Base-by-base conservation (phyloP, 257 asterid species). In the Mitragyna speciosa region DNA sequence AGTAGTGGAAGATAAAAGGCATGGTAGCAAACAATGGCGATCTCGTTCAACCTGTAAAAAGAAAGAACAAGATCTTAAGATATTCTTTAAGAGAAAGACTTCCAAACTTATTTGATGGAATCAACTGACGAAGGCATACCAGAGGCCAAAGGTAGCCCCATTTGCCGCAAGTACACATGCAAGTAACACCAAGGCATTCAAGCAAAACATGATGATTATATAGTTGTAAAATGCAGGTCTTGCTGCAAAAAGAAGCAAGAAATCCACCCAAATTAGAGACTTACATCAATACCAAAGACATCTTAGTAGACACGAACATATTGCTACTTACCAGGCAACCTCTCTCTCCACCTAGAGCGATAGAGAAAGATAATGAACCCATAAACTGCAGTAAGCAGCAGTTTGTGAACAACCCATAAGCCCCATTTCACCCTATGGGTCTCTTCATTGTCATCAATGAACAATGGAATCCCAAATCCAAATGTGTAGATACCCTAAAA, bases 141-240 rank as follows among this genome's bases (percentile, higher is more conserved):
- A 84, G 82, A 84, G 22, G 48, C 89, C 89, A 79, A 86, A 77
- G 63, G 78, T 79, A 67, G 81, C 82, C 26, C 84, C 89, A 82
- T 84, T 76, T 77, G 84, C 84, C 1, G 89, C 82, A 63, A 86
- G 78, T 43, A 83, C 86, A 73, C 87, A 86, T 49, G 87, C 81
- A 75, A 84, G n/a, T 61, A 82, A 28, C 36, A 83, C 84, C 73
- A 76, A n/a, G 49, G 79, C 82, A 76, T 86, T 84, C 33, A 86
- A 56, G 73, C 79, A 66, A 77, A 84, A 82, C 89, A 84, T 84
- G 85, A 82, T 74, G 75, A 83, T 79, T 39, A 86, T 70, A 52
- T 86, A 86, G 79, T 86, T 84, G 84, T 86, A 85, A 84, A 84
- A 86, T 73, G 89, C 84, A 33, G 89, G 89, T 82, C 89, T 86